Conservation (phyloP, 2,329 filamentous ascomycete species). For the Ophiostoma sp. region DNA sequence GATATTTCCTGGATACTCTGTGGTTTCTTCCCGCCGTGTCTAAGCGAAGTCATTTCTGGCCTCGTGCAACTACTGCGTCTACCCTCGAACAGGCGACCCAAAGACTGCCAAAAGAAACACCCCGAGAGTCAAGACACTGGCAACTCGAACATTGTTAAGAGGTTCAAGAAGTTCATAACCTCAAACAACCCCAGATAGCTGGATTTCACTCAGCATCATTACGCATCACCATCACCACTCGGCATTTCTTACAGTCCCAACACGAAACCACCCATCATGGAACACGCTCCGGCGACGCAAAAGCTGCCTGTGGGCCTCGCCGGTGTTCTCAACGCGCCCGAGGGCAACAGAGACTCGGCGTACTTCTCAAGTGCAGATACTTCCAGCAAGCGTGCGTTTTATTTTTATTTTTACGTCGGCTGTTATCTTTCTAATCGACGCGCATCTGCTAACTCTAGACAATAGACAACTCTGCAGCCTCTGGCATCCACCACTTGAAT, state of each 20-base stretch:
- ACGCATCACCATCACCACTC: neutral
- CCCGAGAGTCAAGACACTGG: slow-evolving; percentile 14
- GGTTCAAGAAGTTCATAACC: neutral
- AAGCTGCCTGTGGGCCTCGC: slow-evolving; percentile 47
- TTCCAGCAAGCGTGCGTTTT: slow-evolving; percentile 48
- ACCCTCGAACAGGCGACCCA: neutral
- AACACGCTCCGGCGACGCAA: slow-evolving; percentile 34
- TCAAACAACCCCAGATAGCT: neutral
- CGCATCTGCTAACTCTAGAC: slow-evolving; percentile 18
- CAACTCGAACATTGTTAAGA: slow-evolving; percentile 12
- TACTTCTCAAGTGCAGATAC: slow-evolving; percentile 48
- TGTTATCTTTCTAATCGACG: slow-evolving; percentile 21
- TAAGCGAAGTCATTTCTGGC: slow-evolving; percentile 18
- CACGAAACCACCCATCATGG: slow-evolving; percentile 33
- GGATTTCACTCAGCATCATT: neutral
- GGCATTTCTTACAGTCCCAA: neutral
- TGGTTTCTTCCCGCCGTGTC: slow-evolving; percentile 1
- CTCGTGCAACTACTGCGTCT: slow-evolving; percentile 16
- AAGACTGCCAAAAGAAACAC: neutral
- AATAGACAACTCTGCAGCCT: slow-evolving; percentile 43
- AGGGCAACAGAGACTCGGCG: slow-evolving; percentile 49
- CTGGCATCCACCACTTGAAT: slow-evolving; percentile 31
- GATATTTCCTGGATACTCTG: neutral
- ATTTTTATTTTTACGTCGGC: neutral
- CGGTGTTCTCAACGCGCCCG: slow-evolving; percentile 47